These are phyloP conservation scores for Perkinsus olseni DNA, from an alignment of 169 alveolate genomes.

Conservation along the genomic window DNA sequence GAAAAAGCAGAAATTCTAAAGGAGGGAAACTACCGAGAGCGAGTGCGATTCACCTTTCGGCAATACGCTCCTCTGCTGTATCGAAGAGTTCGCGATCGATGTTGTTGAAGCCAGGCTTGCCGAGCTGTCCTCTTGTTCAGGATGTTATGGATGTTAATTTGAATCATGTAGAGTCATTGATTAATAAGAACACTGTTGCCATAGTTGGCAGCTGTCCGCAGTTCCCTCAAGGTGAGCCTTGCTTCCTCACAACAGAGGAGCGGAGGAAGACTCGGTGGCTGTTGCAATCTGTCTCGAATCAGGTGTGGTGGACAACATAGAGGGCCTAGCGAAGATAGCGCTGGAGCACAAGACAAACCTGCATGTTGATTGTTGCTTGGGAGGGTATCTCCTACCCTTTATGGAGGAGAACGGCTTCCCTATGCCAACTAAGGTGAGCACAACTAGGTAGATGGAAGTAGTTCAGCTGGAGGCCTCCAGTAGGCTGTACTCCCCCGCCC, in stretches of 20 bases:
- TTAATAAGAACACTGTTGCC: constrained; percentile 55
- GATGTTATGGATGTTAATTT: neutral
- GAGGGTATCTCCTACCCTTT: constrained; percentile 57
- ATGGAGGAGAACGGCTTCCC: constrained; percentile 43
- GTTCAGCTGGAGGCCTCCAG: too few relatives aligned
- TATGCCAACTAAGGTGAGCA: constrained; percentile 14
- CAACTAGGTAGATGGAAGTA: too few relatives aligned
- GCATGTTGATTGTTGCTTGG: constrained; percentile 72
- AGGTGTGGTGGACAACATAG: constrained; percentile 7
- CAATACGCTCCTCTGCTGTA: neutral
- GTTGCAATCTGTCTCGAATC: neutral
- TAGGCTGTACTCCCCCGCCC: too few relatives aligned
- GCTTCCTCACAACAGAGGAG: too few relatives aligned
- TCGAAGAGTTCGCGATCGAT: too few relatives aligned
- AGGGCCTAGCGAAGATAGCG: constrained; percentile 48
- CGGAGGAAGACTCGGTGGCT: too few relatives aligned
- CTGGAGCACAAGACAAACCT: constrained; percentile 39
- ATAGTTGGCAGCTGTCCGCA: constrained; percentile 60
- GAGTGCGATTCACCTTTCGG: too few relatives aligned
- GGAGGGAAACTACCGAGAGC: too few relatives aligned
- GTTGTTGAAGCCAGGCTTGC: too few relatives aligned
- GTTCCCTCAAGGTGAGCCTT: constrained; percentile 49
- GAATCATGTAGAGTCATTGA: neutral
- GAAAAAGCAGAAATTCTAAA: too few relatives aligned
- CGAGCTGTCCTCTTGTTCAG: neutral